These are phyloP conservation scores for Globisporangium solare DNA, from an alignment of 352 stramenopile species.

Conservation along the genomic window DNA sequence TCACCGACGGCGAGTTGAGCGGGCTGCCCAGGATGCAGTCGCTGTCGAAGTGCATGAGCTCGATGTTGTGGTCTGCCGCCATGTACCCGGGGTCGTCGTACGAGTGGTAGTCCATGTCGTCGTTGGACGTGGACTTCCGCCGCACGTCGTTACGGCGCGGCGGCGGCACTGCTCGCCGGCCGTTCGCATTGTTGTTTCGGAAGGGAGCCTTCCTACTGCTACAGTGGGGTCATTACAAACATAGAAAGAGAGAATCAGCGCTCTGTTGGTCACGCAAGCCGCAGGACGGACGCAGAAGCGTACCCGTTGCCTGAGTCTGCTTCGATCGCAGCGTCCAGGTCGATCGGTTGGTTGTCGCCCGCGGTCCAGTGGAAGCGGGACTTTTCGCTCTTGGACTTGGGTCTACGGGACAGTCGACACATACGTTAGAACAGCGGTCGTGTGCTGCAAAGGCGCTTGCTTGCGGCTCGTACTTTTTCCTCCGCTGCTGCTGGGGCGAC, in stretches of 20 bases:
- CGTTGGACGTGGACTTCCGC: constrained; percentile 15
- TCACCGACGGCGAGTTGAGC: constrained; percentile 70
- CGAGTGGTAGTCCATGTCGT: constrained; percentile 63
- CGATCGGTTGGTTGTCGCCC: constrained; percentile 15
- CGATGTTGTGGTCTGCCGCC: constrained; percentile 33
- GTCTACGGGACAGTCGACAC: not conserved
- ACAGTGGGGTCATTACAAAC: no score
- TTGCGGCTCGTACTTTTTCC: constrained; percentile 41
- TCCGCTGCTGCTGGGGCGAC: constrained; percentile 26
- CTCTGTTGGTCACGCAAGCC: no score
- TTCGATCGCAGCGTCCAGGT: constrained; percentile 22
- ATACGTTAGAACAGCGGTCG: not conserved
- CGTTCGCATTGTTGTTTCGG: constrained; percentile 5
- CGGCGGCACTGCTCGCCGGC: constrained; percentile 16
- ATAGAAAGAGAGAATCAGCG: no score
- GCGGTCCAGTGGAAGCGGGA: constrained; percentile 22
- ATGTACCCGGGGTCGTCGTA: constrained; percentile 80
- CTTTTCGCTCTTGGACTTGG: constrained; percentile 34
- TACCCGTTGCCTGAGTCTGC: constrained; percentile 16
- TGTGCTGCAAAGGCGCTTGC: no score
- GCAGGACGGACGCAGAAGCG: not conserved
- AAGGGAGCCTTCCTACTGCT: constrained; percentile 4
- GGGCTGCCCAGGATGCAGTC: constrained; percentile 77
- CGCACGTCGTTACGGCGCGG: constrained; percentile 19
- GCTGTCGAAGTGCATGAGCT: constrained; percentile 66